These are phyloP conservation scores for Inga oerstediana DNA, from an alignment of 306 rosid genomes.

Conservation along the genomic window DNA sequence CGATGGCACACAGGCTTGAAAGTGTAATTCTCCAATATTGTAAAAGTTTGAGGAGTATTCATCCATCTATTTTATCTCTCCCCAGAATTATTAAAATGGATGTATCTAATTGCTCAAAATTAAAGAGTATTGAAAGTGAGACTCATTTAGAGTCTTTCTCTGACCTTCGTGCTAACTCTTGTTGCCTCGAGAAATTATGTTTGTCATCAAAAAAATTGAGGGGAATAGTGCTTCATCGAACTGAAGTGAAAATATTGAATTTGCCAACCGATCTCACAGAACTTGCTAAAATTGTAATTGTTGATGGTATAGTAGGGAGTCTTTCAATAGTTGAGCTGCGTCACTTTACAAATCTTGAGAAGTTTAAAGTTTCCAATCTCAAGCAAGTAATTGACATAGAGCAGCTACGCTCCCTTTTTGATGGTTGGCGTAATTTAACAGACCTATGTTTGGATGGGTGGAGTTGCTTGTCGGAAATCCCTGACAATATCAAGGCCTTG, in stretches of 20 bases:
- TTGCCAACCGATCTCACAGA: too few relatives aligned
- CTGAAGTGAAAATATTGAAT: too few relatives aligned
- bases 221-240: rapidly evolving
- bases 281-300: rapidly evolving
- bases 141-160: background rate
- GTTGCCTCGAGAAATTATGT: too few relatives aligned
- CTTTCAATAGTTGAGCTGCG: too few relatives aligned
- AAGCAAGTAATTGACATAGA: too few relatives aligned
- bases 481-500: too few relatives aligned
- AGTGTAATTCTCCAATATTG: rapidly evolving
- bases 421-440: background rate
- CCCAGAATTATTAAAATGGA: background rate
- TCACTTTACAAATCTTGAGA: too few relatives aligned
- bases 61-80: background rate
- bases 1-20: background rate
- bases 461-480: background rate
- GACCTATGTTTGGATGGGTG: background rate
- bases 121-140: background rate
- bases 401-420: background rate
- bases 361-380: rapidly evolving
- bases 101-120: background rate
- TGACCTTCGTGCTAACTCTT: too few relatives aligned
- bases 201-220: too few relatives aligned
- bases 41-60: background rate
- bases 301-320: too few relatives aligned